Evolutionary conservation across 73 alveolate species (phyloP), one percentile per base, ranked within the genome.

Genomic region (Diophrys sp.): DNA sequence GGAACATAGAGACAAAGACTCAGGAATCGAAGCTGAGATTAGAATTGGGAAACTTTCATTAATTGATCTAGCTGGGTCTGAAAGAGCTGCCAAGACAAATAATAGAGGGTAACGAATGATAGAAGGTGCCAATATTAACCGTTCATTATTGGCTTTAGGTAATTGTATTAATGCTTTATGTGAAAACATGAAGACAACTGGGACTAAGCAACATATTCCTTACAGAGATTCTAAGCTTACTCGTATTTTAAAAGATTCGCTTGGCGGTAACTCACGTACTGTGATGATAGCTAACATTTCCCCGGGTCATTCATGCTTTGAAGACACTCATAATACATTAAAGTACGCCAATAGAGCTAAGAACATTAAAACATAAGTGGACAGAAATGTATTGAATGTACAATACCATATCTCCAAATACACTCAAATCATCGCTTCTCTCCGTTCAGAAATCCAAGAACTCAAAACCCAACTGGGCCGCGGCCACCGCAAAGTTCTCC

Each of bases 21-120:
- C 90, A 28, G 99, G 97, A 26, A 83, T 87, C 29, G 79, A 94
- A 71, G 95, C 93, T 32, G 95, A 81, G 76, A 87, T 96, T 27
- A 93, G 91, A 73, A 71, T 91, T 54, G 99, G 98, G 14, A 97
- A 97, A 91, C 80, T 97, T 69, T 81, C 94, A 62, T 78, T 97
- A 69, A 96, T 97, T 29, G 99, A 97, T 89, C 88, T 97, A 44
- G 99, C 99, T n/a, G 99, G 99, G 23, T 91, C 98, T 78, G 99
- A 97, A 78, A 75, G 98, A 67, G 99, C 97, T 32, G 85, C 96
- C 44, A 90, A 89, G 70, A 97, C 98, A 23, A 89, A 94, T 76
- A 93, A 94, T 82, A 89, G 96, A 73, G 99, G 99, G 27, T 71
- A 91, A 23, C 84, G 99, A 67, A 80, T 95, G 87, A 75, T 96